Base-by-base conservation (phyloP, 805 yeast species). In the Saccharomycopsis oosterbeekiorum region DNA sequence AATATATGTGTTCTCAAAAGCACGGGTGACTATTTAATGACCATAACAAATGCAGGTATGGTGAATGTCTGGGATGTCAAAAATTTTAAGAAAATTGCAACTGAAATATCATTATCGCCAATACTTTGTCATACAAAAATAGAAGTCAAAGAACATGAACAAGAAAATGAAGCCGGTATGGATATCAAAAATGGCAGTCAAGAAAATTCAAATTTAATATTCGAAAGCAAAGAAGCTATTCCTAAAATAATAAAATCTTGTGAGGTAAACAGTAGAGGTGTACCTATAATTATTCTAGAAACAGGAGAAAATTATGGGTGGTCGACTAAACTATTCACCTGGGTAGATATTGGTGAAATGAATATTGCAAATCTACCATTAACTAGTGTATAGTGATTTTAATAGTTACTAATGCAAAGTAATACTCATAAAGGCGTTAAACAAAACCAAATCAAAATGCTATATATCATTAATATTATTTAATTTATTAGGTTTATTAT, bases 91-190 rank as follows among this genome's bases (percentile, higher is more conserved):
- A 73, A 71, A 1, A 58, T 80, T 0, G 62, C 81, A 41, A 70
- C 70, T 39, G 78, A 78, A 0, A 73, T 82, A 1, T 80, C 87
- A 1, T 64, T 85, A 29, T 82, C 88, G 0, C 78, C 85, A 0
- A 72, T 84, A 2, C 66, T 84, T 60, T 82, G 82, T 67, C 39
- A 42, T 12, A n/a, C 55, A 26, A 47, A 37, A 19, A 50, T 55
- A n/a, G 34, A 34, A 15, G 40, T 60, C 21, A 36, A 17, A 42
- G 53, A 42, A 6, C 29, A 8, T 26, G 39, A 41, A 4, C 40
- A 9, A 42, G 14, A 24, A 17, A 42, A 14, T 19, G 19, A 34
- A 29, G 14, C 41, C 15, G 41, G 29, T 2, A 29, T 12, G 5
- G 17, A 9, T 26, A 34, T 19, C 10, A 42, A 21, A 12, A 26